phyloP scores from a whole-genome alignment of 768 basidiomycete species.

The Leccinum pellstonianum region DNA sequence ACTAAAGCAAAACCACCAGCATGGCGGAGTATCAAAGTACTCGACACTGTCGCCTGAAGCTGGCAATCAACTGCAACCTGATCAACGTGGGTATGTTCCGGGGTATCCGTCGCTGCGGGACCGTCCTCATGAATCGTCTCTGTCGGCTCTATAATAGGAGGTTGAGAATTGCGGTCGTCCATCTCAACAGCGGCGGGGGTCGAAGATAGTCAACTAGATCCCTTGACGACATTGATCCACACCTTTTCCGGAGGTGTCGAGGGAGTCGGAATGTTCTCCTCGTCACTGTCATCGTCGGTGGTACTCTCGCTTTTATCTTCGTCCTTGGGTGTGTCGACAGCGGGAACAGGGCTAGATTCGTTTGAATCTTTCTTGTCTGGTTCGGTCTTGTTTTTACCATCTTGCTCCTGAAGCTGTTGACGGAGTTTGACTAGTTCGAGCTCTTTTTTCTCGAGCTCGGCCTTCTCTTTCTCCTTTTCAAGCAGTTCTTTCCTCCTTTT shows the following conservation, averaged over 20 bases:
- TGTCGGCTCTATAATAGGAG: slow-evolving; percentile 29
- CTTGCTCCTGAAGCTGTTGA: slow-evolving; percentile 51
- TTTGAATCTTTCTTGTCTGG: slow-evolving; percentile 40
- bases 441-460: slow-evolving; percentile 66
- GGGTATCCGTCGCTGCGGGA: slow-evolving; percentile 21
- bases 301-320: slow-evolving; percentile 34
- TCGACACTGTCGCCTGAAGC: slow-evolving; percentile 26
- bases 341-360: slow-evolving; percentile 17
- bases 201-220: slow-evolving; percentile 34
- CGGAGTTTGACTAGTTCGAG: slow-evolving; percentile 54
- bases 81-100: slow-evolving; percentile 19
- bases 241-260: slow-evolving; percentile 29
- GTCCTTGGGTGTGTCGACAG: slow-evolving; percentile 20
- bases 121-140: slow-evolving; percentile 22
- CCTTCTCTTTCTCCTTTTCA: slow-evolving; percentile 56
- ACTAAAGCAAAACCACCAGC: slow-evolving; percentile 35
- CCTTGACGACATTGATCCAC: slow-evolving; percentile 29
- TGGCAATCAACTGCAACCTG: slow-evolving; percentile 24
- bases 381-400: slow-evolving; percentile 46
- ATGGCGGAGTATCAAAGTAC: slow-evolving; percentile 32
- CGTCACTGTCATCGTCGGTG: slow-evolving; percentile 42
- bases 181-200: slow-evolving; percentile 19
- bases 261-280: slow-evolving; percentile 39
- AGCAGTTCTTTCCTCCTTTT: slow-evolving; percentile 43
- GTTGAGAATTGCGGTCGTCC: slow-evolving; percentile 14